Evolutionary conservation across 208 protist species (phyloP).

Genomic region (Crithidia sp.): DNA sequence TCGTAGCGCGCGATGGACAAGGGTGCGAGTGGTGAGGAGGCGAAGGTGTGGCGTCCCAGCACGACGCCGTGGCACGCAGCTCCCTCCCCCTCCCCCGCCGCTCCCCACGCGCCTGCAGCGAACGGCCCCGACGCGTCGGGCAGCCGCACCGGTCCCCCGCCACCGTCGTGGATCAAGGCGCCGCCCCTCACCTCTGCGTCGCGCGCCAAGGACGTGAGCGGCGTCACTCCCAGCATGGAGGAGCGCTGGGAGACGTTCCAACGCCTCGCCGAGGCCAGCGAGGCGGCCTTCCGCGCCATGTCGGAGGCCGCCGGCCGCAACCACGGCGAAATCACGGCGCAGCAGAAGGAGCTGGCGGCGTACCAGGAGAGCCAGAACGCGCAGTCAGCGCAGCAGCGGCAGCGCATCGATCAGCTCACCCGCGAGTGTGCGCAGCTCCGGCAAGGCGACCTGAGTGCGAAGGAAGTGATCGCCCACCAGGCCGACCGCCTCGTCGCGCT

Average conservation of each 20-base stretch:
- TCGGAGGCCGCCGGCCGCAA: slow-evolving; percentile 12
- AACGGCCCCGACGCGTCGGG: no score
- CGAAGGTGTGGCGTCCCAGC: slow-evolving; percentile 26
- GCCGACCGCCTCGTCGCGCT: slow-evolving; percentile 31
- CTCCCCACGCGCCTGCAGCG: neutral
- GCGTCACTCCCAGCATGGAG: slow-evolving; percentile 20
- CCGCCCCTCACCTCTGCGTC: slow-evolving; percentile 15
- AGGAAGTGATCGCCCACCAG: slow-evolving; percentile 36
- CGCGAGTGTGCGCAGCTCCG: slow-evolving; percentile 31
- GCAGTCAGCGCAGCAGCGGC: slow-evolving; percentile 20
- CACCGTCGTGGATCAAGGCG: slow-evolving; percentile 19
- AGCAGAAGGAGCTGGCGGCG: slow-evolving; percentile 33
- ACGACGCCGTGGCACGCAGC: slow-evolving; percentile 21
- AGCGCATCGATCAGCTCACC: slow-evolving; percentile 28
- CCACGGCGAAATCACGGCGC: slow-evolving; percentile 6
- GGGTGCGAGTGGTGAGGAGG: neutral
- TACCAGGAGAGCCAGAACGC: slow-evolving; percentile 37
- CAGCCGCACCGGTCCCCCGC: neutral
- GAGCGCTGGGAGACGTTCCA: slow-evolving; percentile 31
- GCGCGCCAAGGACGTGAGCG: neutral
- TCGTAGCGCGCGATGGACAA: neutral
- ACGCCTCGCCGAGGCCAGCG: slow-evolving; percentile 24
- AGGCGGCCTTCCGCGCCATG: slow-evolving; percentile 25
- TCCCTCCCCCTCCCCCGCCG: neutral
- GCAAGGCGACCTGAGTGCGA: slow-evolving; percentile 28